Percentiles rank a stretch among this genome's conserved stretches.
phyloP scores from a whole-genome alignment of 495 filamentous ascomycete species.

The Aspergillus ostianus region DNA sequence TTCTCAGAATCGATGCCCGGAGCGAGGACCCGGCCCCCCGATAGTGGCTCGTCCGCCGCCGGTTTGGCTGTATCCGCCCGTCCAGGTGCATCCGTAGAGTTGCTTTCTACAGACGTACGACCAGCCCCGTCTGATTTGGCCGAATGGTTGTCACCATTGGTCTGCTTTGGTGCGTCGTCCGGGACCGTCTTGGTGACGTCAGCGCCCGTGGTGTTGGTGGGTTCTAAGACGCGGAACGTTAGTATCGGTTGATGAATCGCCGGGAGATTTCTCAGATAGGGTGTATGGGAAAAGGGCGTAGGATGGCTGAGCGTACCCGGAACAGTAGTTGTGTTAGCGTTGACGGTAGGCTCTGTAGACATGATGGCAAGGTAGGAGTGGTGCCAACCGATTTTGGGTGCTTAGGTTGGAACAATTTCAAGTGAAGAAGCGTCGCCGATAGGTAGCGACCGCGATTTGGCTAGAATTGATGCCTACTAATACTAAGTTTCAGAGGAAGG shows the following conservation, averaged over 20 bases:
- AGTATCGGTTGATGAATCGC: background rate
- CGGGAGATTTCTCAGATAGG: background rate
- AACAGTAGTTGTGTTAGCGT: constrained; percentile 13
- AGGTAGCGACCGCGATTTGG: constrained; percentile 18
- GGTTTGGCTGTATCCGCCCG: constrained; percentile 13
- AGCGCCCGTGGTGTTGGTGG: background rate
- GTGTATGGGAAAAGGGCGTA: background rate
- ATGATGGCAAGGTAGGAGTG: constrained; percentile 15
- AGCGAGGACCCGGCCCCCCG: constrained; percentile 7
- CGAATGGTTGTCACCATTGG: constrained; percentile 11
- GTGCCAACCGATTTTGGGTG: background rate
- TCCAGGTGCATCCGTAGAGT: constrained; percentile 10
- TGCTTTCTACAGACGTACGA: constrained; percentile 7
- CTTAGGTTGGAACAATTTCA: background rate
- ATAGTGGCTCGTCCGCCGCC: constrained; percentile 15
- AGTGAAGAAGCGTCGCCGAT: constrained; percentile 14
- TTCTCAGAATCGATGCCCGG: constrained; percentile 6
- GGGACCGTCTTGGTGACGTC: constrained; percentile 2
- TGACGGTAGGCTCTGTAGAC: constrained; percentile 23
- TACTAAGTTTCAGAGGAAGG: constrained; percentile 1
- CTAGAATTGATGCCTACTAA: constrained; percentile 16
- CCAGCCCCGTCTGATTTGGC: constrained; percentile 5
- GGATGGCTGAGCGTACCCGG: constrained; percentile 23
- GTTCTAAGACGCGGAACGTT: constrained; percentile 1
- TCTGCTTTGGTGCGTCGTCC: constrained; percentile 7